Evolutionary conservation across 2,329 filamentous ascomycete genomes (phyloP), one percentile per base, ranked within the genome.

Genomic region (Penicillium freii): DNA sequence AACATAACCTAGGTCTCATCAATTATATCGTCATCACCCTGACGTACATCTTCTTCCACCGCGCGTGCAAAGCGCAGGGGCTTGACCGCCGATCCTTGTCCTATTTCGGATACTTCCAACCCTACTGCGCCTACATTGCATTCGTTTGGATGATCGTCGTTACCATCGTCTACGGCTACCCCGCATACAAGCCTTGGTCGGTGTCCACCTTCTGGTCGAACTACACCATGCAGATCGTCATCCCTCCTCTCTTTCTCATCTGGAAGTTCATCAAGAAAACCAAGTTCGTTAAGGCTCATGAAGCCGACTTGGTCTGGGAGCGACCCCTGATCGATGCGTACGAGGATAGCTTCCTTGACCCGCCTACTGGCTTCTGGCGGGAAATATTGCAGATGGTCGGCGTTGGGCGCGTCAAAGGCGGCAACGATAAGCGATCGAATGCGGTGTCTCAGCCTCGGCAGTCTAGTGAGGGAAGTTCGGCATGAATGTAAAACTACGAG

Each of bases 261-360:
- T 90, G 85, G 84, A 90, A 90, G 74, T 8, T 89, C 1, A 21
- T 85, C 69, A 84, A 86, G 75, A 77, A 76, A 56, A 89, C 86
- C 1, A 79, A 78, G 58, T 75, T 82, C 51, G 75, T 86, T 19
- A 73, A 73, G 2, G 75, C 85, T 0, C 68, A 77, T 5, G 81
- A 88, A 66, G 79, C 80, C 3, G 85, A 88, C 65, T 76, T 87
- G 17, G 74, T 85, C 42, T 84, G 84, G 84, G 80, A 87, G 64
- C 76, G 80, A n/a, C 84, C 83, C 23, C 65, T 77, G 23, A 82
- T 87, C 54, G 84, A 87, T 57, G 78, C 77, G 0, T 86, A 86
- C 60, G 83, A 85, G 68, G 76, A 73, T 9, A 76, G 75, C 19
- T 82, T 87, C 62, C 72, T 75, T 7, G 71, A 77, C 9, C 75